Conservation (phyloP, 768 basidiomycete species). For the Termitomyces sp. region DNA sequence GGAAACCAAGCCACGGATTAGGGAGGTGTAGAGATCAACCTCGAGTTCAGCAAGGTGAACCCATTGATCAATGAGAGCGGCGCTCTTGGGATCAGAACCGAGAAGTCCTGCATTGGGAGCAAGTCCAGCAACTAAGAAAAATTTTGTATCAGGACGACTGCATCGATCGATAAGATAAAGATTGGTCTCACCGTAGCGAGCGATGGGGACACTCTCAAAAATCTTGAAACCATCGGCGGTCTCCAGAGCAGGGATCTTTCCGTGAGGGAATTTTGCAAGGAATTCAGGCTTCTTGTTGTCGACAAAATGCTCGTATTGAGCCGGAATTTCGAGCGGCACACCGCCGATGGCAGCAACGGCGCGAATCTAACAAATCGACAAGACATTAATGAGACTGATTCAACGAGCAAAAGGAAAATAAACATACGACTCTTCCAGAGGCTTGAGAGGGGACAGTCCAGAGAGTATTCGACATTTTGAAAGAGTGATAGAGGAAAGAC, state of each 20-base stretch:
- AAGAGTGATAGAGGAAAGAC: slow-evolving; percentile 21
- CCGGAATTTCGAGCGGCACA: slow-evolving; percentile 48
- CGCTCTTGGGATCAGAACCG: slow-evolving; percentile 56
- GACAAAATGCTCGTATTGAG: slow-evolving; percentile 51
- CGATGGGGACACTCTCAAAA: slow-evolving; percentile 75
- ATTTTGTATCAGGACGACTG: slow-evolving; percentile 2
- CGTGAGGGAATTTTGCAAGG: slow-evolving; percentile 67
- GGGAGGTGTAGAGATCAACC: slow-evolving; percentile 33
- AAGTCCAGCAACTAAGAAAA: slow-evolving; percentile 58
- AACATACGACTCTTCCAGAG: slow-evolving; percentile 45
- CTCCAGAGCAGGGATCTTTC: slow-evolving; percentile 85
- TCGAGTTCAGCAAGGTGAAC: slow-evolving; percentile 66
- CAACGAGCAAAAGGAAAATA: not conserved
- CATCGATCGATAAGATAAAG: slow-evolving; percentile 26
- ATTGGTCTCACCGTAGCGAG: slow-evolving; percentile 72
- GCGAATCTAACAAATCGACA: slow-evolving; percentile 28
- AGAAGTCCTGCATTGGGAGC: slow-evolving; percentile 78
- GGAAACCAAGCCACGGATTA: slow-evolving; percentile 35
- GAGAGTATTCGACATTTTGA: slow-evolving; percentile 50
- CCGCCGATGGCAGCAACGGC: slow-evolving; percentile 59
- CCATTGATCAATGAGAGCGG: slow-evolving; percentile 86
- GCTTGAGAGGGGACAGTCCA: slow-evolving; percentile 41
- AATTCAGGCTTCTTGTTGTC: slow-evolving; percentile 71
- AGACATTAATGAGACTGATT: slow-evolving; percentile 1
- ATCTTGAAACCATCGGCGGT: slow-evolving; percentile 71